Conservation (phyloP, 2,329 filamentous ascomycete genomes). For the Trichophyton verrucosum region DNA sequence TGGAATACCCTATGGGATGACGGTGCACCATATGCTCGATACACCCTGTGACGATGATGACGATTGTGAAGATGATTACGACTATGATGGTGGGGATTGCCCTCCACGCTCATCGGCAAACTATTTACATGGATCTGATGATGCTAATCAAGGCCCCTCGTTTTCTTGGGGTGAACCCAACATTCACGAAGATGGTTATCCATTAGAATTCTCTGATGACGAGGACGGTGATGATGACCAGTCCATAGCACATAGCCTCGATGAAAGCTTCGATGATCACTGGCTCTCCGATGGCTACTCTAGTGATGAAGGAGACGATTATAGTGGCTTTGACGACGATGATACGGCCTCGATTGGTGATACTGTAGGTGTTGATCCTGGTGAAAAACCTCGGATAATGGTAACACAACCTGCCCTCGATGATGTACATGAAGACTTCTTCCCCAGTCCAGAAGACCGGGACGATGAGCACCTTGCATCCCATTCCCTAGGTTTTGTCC, state of each 20-base stretch:
- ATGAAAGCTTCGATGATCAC: conserved; percentile 30
- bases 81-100: conserved; percentile 26
- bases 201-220: conserved; percentile 43
- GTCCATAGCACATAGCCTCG: conserved; percentile 26
- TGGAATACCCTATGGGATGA: conserved; percentile 79
- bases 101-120: conserved; percentile 35
- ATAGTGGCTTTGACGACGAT: conserved; percentile 38
- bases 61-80: conserved; percentile 28
- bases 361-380: conserved; percentile 62
- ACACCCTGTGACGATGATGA: conserved; percentile 44
- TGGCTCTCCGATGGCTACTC: conserved; percentile 35
- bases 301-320: conserved; percentile 45
- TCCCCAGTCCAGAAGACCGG: conserved; percentile 62
- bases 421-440: conserved; percentile 72
- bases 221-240: conserved; percentile 33
- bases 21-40: conserved; percentile 92
- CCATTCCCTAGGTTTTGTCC: conserved; percentile 68
- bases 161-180: conserved; percentile 30
- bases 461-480: conserved; percentile 71
- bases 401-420: conserved; percentile 88
- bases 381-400: conserved; percentile 62
- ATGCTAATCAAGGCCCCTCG: conserved; percentile 20
- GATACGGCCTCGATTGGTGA: conserved; percentile 54
- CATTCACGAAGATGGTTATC: conserved; percentile 26
- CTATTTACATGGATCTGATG: conserved; percentile 17